A percentile compares a stretch with the other conserved stretches of the same genome.
These are phyloP conservation scores for Penicillium pulvis DNA, from an alignment of 495 filamentous ascomycete genomes.

Conservation along the genomic window DNA sequence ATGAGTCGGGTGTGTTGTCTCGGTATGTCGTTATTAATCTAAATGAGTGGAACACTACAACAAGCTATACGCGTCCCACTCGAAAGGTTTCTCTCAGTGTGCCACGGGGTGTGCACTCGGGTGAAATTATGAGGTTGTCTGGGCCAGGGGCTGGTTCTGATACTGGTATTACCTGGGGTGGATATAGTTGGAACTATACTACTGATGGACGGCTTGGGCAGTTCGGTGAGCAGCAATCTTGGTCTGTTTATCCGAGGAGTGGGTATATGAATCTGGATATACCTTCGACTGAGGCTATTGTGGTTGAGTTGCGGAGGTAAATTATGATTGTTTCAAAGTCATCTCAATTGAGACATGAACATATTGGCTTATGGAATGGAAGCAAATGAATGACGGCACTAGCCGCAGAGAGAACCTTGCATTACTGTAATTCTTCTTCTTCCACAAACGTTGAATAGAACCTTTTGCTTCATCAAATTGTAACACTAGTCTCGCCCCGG, in stretches of 20 bases:
- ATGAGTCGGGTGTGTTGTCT: slow-evolving; percentile 14
- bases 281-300: slow-evolving; percentile 10
- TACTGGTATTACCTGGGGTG: slow-evolving; percentile 17
- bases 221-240: slow-evolving; percentile 1
- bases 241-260: not conserved
- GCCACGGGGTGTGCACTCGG: slow-evolving; percentile 2
- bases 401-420: too few relatives aligned
- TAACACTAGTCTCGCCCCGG: slow-evolving; percentile 54
- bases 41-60: slow-evolving; percentile 22
- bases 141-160: slow-evolving; percentile 17
- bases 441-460: too few relatives aligned
- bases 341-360: too few relatives aligned
- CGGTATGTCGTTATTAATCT: slow-evolving; percentile 22
- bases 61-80: slow-evolving; percentile 15
- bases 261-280: slow-evolving; percentile 1
- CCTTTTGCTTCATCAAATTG: too few relatives aligned
- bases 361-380: too few relatives aligned
- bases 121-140: slow-evolving; percentile 14
- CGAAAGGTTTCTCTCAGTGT: slow-evolving; percentile 9
- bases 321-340: too few relatives aligned
- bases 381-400: too few relatives aligned
- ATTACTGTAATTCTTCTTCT: too few relatives aligned
- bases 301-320: slow-evolving; percentile 9
- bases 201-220: slow-evolving; percentile 15
- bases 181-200: slow-evolving; percentile 21